A percentile compares a stretch with the other conserved stretches of the same genome.
phyloP scores from a whole-genome alignment of 352 stramenopile species.

The Globisporangium cystogenes region DNA sequence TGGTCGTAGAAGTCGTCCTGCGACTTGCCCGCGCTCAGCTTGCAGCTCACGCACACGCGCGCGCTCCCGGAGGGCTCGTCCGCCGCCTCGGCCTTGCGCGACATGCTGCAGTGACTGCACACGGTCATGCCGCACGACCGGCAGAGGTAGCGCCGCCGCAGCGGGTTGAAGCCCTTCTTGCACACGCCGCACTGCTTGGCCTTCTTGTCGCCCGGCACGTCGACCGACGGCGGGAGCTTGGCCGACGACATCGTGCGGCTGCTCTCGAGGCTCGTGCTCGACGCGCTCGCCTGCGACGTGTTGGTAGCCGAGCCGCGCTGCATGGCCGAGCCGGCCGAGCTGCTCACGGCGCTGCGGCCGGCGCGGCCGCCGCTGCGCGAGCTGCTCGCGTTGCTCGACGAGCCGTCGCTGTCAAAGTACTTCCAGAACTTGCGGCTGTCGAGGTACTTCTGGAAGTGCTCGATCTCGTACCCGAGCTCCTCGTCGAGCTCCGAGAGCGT shows the following conservation, averaged over 20 bases:
- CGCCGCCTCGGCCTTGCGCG: conserved; percentile 41
- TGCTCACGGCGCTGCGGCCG: conserved; percentile 25
- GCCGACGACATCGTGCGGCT: neutral
- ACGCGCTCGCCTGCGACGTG: conserved; percentile 6
- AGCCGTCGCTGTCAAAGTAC: conserved; percentile 42
- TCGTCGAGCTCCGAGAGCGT: conserved; percentile 55
- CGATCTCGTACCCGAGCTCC: conserved; percentile 54
- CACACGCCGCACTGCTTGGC: conserved; percentile 71
- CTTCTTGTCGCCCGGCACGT: conserved; percentile 36
- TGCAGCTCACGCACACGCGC: conserved; percentile 81
- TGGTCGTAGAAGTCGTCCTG: conserved; percentile 81
- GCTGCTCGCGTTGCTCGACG: conserved; percentile 19
- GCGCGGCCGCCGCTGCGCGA: conserved; percentile 11
- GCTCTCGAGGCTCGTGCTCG: conserved; percentile 5
- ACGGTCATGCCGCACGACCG: conserved; percentile 64
- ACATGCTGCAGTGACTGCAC: conserved; percentile 75
- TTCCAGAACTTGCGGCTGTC: conserved; percentile 81
- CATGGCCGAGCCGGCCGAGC: conserved; percentile 11
- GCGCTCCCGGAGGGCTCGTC: conserved; percentile 50
- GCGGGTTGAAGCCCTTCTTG: conserved; percentile 79
- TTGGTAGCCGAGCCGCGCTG: conserved; percentile 12
- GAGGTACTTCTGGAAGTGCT: conserved; percentile 80
- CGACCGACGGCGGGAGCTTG: conserved; percentile 7
- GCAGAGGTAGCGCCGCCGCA: conserved; percentile 74
- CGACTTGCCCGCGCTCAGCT: conserved; percentile 57